Conservation (phyloP, 129 eudicot genomes). For the Tanacetum coccineum region DNA sequence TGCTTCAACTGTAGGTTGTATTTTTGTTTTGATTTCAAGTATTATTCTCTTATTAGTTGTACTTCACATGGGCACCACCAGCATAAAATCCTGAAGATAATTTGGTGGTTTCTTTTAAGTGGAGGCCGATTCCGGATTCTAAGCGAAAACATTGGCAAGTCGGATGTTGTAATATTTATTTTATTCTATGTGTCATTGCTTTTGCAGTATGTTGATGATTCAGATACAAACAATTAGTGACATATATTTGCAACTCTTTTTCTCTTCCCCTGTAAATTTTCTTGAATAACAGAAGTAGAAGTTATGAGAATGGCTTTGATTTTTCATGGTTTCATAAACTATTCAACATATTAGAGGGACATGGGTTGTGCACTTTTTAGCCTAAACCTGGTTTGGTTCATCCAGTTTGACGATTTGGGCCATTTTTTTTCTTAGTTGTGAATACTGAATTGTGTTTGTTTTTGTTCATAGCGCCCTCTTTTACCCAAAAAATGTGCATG, state of each 20-base stretch:
- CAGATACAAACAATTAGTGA: neutral
- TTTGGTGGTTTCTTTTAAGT: slow-evolving; percentile 82
- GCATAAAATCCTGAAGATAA: slow-evolving; percentile 91
- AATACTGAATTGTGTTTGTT: neutral
- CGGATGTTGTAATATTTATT: slow-evolving; percentile 20
- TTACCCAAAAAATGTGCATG: neutral
- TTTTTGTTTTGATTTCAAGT: neutral
- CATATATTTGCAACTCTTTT: neutral
- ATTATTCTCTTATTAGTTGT: neutral
- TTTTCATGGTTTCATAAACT: slow-evolving; percentile 5
- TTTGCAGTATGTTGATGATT: slow-evolving; percentile 2
- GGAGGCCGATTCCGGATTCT: slow-evolving; percentile 74
- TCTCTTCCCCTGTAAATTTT: neutral
- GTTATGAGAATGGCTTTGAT: neutral
- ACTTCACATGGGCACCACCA: slow-evolving; percentile 84
- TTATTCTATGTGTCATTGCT: neutral
- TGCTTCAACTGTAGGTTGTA: neutral
- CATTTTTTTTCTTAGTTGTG: neutral
- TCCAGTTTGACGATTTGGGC: neutral
- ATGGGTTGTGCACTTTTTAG: neutral
- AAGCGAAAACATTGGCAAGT: slow-evolving; percentile 42
- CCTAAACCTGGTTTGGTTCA: neutral
- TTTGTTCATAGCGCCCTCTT: neutral
- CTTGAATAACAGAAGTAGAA: slow-evolving; percentile 18
- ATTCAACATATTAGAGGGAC: slow-evolving; percentile 2